phyloP scores from a whole-genome alignment of 1,284 basidiomycete species.

The Leucocoprinus gongylophorus region DNA sequence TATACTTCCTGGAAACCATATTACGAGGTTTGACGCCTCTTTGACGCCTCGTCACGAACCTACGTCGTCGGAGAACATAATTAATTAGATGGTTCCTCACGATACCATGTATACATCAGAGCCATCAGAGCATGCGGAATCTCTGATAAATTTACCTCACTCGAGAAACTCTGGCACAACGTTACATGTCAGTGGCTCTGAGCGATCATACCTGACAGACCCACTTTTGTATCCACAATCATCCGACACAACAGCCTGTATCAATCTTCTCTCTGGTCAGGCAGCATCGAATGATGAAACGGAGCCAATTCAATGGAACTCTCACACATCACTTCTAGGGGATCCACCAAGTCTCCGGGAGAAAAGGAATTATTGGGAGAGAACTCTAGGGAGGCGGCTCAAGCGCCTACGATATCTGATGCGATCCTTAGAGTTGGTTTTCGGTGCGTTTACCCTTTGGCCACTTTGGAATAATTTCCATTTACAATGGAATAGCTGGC shows the following conservation, averaged over 20 bases:
- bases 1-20: not conserved
- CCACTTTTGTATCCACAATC: constrained; percentile 36
- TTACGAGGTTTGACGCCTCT: not conserved
- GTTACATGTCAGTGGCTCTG: constrained; percentile 40
- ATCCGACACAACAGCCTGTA: constrained; percentile 9
- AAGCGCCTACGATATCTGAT: constrained; percentile 8
- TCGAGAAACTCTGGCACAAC: constrained; percentile 46
- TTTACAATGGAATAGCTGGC: constrained; percentile 28
- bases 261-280: constrained; percentile 6
- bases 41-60: constrained; percentile 10
- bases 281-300: constrained; percentile 3
- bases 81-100: constrained; percentile 45
- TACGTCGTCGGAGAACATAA: not conserved
- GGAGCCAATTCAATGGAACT: constrained; percentile 5
- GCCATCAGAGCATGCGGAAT: constrained; percentile 21
- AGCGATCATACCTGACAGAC: constrained; percentile 44
- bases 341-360: constrained; percentile 6
- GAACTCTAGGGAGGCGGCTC: constrained; percentile 3
- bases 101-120: constrained; percentile 44
- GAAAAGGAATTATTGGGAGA: constrained; percentile 8
- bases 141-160: constrained; percentile 22
- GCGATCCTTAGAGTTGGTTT: constrained; percentile 5
- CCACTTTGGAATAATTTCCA: not conserved
- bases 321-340: not conserved
- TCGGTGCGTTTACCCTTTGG: constrained; percentile 2